Evolutionary conservation across 352 stramenopile genomes (phyloP), one percentile per base, ranked within the genome.

Genomic region (Phytophthora multivora): DNA sequence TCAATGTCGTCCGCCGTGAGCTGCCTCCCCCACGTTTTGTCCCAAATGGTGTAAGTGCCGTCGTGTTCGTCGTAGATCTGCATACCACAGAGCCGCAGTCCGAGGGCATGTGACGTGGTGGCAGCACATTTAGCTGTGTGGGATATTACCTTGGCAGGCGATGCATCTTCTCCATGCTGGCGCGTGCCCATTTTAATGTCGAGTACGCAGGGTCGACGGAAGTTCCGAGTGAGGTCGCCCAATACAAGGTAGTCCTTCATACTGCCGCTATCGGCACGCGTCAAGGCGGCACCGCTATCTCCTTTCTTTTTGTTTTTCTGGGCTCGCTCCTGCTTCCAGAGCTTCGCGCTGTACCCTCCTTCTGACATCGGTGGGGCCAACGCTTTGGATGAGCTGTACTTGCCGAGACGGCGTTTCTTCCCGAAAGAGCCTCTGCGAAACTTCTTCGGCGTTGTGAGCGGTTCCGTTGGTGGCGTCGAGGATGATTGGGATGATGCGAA

Each of bases 161-260:
- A 57, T 31, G 84, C 80, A 50, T 93, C 80, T 33, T 80, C 82
- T 45, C 84, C 84, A 45, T 93, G 84, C 53, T 93, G 84, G 2
- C 82, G 72, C 4, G 84, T 91, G 42, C 84, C 84, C 82, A 93
- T 91, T 45, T 93, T 93, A 50, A 93, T 86, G 51, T 93, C 84
- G 8, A 93, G 65, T 15, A 93, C 82, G 52, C 82, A 93, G 30
- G 84, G 84, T 3, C 76, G 64, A 56, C 57, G 51, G 63, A 90
- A 93, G 19, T 71, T 63, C 47, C 69, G 63, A n/a, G 82, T 93
- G 43, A 93, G 76, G 42, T 91, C 81, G 4, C 71, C 78, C 9
- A 93, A 58, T 3, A 93, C 79, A 15, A 93, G 73, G 38, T 93
- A 93, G 31, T 91, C 67, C 36, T 64, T 67, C 42, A 23, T 31